Conservation (phyloP, 2,329 filamentous ascomycete genomes). For the Ilyonectria mors-panacis region DNA sequence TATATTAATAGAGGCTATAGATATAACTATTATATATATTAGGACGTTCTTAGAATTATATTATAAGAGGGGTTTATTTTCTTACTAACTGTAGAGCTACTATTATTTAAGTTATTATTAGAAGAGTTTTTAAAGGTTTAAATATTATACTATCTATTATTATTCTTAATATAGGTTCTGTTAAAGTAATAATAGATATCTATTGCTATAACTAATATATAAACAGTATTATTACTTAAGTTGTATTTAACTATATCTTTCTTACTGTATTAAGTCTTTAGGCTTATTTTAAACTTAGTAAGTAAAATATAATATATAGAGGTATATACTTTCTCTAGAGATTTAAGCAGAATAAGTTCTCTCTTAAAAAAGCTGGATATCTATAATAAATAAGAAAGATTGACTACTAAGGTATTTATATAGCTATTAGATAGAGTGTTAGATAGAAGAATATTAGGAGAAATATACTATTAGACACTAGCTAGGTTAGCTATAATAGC, state of each 20-base stretch:
- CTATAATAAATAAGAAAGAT: not conserved
- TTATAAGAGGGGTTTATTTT: not conserved
- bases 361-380: slow-evolving; percentile 16
- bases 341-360: slow-evolving; percentile 8
- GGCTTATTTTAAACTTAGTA: not conserved
- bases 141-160: slow-evolving; percentile 9
- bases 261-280: slow-evolving; percentile 11
- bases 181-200: slow-evolving; percentile 17
- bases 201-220: slow-evolving; percentile 2
- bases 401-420: slow-evolving; percentile 10
- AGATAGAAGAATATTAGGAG: slow-evolving; percentile 3
- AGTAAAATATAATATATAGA: slow-evolving; percentile 3
- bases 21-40: not conserved
- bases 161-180: slow-evolving; percentile 10
- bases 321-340: slow-evolving; percentile 10
- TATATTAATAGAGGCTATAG: slow-evolving; percentile 6
- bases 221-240: not conserved
- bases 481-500: not conserved
- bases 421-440: slow-evolving; percentile 3
- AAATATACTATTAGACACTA: slow-evolving; percentile 10
- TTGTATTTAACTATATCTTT: slow-evolving; percentile 9
- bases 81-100: not conserved
- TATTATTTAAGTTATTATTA: not conserved
- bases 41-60: not conserved
- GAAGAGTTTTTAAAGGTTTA: slow-evolving; percentile 18